Base-by-base conservation (phyloP, 345 rosid species). In the Gossypium raimondii region DNA sequence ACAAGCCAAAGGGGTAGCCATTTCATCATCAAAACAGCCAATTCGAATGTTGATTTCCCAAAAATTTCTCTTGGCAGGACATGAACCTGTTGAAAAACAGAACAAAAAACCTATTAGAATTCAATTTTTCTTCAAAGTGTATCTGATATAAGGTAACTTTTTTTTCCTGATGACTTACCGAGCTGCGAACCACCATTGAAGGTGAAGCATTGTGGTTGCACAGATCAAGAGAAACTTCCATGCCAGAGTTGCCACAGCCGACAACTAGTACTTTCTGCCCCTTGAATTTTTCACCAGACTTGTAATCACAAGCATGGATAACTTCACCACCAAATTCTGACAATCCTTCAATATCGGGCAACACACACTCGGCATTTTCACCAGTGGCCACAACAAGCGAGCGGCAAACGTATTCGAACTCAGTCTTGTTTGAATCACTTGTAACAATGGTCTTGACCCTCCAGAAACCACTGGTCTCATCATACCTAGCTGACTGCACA, bases 351-450 rank as follows among this genome's bases (percentile, higher is more conserved):
- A 93, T 77, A 2, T 87, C 96, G 11, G 99, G 98, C 78, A 73
- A 72, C 50, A 89, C 89, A 27, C 86, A 47, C 87, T 89, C 98
- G 0, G 99, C 98, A 80, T 95, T 93, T 80, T 93, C 98, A 1
- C 99, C 98, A 0, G 99, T 95, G 11, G 98, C 99, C 77, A 93
- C 98, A 73, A 95, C 96, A 1, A 95, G 92, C 96, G 97, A 95
- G 63, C 87, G 79, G 88, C 98, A 93, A 60, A 91, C 77, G 85
- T 93, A 95, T 87, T 88, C 97, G 2, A 87, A 81, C 84, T 95
- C 99, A 0, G 82, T 48, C 65, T 67, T 79, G 75, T 62, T 69
- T 55, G 84, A 79, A 72, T 85, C 85, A 7, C 29, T 34, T 2
- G 81, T 20, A 22, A 93, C 83, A 16, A 76, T 83, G 18, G 97